These are phyloP conservation scores for Neurospora pannonica DNA, from an alignment of 495 filamentous ascomycete species.

Conservation along the genomic window DNA sequence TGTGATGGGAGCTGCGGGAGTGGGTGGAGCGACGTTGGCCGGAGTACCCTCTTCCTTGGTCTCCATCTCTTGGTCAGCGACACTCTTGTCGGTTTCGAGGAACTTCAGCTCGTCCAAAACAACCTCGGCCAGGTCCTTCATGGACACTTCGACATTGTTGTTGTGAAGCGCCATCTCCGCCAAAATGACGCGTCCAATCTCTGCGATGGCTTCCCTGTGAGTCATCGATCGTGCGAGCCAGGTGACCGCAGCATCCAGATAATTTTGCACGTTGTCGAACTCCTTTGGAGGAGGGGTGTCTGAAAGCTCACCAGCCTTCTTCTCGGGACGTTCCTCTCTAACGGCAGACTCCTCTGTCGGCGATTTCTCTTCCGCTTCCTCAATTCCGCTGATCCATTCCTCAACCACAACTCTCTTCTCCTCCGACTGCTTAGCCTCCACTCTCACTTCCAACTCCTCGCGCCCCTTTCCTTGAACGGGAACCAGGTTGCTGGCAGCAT, in stretches of 20 bases:
- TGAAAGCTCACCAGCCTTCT: not conserved
- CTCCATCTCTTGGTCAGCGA: not conserved
- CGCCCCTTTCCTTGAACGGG: not conserved
- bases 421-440: not conserved
- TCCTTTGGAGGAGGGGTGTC: not conserved
- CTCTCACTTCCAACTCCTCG: not conserved
- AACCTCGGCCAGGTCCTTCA: not conserved
- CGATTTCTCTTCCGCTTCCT: not conserved
- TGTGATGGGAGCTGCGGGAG: not conserved
- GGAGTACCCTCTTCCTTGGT: not conserved
- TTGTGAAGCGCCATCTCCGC: not conserved
- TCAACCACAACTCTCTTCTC: not conserved
- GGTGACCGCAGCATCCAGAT: not conserved
- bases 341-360: not conserved
- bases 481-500: not conserved
- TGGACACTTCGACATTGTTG: not conserved
- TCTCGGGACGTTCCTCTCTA: not conserved
- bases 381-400: not conserved
- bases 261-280: not conserved
- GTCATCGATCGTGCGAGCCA: not conserved
- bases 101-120: not conserved
- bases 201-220: not conserved
- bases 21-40: not conserved
- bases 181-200: not conserved
- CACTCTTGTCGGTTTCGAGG: not conserved